Conservation (phyloP, 1,284 basidiomycete species). For the Rugosomyces carneus region DNA sequence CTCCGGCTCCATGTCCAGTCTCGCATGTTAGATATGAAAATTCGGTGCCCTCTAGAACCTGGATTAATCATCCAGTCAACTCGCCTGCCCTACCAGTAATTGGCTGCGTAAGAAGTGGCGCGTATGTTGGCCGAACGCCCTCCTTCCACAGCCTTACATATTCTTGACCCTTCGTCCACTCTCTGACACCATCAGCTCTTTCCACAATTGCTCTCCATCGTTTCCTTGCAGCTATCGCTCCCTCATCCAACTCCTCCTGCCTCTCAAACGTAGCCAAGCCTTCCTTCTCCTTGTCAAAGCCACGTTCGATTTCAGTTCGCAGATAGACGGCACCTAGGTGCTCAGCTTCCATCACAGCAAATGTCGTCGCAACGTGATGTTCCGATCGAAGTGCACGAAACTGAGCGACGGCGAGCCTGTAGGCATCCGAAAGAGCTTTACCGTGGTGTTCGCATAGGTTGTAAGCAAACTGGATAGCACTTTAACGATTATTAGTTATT, state of each 20-base stretch:
- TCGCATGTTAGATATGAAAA: not conserved
- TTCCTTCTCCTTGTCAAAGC: slow-evolving; percentile 57
- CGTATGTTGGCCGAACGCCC: slow-evolving; percentile 60
- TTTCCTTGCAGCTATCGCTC: slow-evolving; percentile 59
- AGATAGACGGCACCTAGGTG: slow-evolving; percentile 70
- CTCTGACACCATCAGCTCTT: slow-evolving; percentile 34
- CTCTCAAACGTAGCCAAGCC: slow-evolving; percentile 55
- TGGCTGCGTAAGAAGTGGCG: slow-evolving; percentile 41
- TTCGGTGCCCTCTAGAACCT: not conserved
- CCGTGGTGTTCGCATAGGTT: slow-evolving; percentile 69
- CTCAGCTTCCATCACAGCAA: slow-evolving; percentile 80
- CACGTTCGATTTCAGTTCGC: slow-evolving; percentile 53
- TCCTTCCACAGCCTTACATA: slow-evolving; percentile 68
- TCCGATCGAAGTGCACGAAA: slow-evolving; percentile 84
- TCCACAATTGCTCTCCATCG: slow-evolving; percentile 68
- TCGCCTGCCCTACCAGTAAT: slow-evolving; percentile 12
- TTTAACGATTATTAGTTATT: slow-evolving; percentile 28
- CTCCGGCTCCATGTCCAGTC: not conserved
- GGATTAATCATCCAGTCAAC: not conserved
- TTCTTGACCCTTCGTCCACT: slow-evolving; percentile 65
- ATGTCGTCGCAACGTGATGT: slow-evolving; percentile 71
- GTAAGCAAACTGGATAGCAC: slow-evolving; percentile 76
- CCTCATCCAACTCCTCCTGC: slow-evolving; percentile 49
- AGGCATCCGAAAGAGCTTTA: slow-evolving; percentile 75
- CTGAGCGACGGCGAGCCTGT: slow-evolving; percentile 74